A percentile compares a stretch with the other conserved stretches of the same genome.
Conservation (phyloP, 2,329 filamentous ascomycete genomes). For the Exophiala dermatitidis region DNA sequence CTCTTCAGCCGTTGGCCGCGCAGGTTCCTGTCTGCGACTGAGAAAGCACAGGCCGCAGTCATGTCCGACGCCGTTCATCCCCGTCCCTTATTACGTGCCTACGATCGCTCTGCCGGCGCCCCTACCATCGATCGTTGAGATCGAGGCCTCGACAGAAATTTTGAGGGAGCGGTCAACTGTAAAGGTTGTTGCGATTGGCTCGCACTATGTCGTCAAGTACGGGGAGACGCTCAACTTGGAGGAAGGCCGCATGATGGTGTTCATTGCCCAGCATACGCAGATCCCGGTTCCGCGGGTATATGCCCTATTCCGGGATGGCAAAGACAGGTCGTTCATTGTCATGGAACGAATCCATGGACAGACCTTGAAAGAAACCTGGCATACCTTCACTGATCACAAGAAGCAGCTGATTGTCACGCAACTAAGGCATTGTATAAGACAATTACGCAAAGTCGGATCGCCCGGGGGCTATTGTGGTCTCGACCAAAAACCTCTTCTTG, state of each 20-base stretch:
- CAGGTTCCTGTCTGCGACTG: too few relatives aligned
- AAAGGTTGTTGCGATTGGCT: constrained; percentile 25
- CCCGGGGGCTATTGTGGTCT: constrained; percentile 29
- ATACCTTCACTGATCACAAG: constrained; percentile 20
- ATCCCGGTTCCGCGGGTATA: constrained; percentile 31
- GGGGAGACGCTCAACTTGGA: constrained; percentile 26
- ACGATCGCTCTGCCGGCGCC: not conserved
- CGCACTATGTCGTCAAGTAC: constrained; percentile 28
- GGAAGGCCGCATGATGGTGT: constrained; percentile 33
- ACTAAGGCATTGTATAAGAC: constrained; percentile 23
- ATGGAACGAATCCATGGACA: constrained; percentile 31
- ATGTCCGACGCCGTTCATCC: not conserved
- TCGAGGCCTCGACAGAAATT: constrained; percentile 18
- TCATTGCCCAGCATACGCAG: constrained; percentile 26
- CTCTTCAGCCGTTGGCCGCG: too few relatives aligned
- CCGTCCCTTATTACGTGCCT: constrained; percentile 3
- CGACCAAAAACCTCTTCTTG: constrained; percentile 24
- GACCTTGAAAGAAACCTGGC: constrained; percentile 25
- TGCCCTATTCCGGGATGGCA: constrained; percentile 28
- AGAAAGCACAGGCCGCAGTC: not conserved
- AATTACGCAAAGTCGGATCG: constrained; percentile 29
- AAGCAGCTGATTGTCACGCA: constrained; percentile 26
- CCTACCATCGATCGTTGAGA: constrained; percentile 26
- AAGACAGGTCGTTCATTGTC: constrained; percentile 30
- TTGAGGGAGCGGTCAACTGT: constrained; percentile 17